Conservation (phyloP, 169 alveolate genomes). For the Perkinsus olseni region DNA sequence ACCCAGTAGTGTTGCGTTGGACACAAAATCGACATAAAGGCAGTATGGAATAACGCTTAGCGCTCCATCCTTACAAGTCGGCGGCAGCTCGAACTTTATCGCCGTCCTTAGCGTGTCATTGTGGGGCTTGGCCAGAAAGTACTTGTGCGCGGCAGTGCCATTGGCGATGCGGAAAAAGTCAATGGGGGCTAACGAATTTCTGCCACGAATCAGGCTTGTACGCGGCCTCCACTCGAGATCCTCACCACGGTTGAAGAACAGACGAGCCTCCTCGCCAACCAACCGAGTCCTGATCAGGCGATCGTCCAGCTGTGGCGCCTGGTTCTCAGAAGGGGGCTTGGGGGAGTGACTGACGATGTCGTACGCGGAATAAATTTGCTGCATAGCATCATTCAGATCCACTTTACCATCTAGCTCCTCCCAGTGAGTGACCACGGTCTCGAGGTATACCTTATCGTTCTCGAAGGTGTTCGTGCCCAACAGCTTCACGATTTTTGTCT, state of each 20-base stretch:
- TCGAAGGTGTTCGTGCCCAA: neutral
- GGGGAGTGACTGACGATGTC: neutral
- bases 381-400: neutral
- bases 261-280: neutral
- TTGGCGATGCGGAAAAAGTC: neutral
- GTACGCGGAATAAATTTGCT: neutral
- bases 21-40: neutral
- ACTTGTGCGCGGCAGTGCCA: neutral
- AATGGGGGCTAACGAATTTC: neutral
- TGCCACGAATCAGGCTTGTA: neutral
- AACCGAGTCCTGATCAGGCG: neutral
- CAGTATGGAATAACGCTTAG: neutral
- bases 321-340: neutral
- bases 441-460: neutral
- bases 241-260: neutral
- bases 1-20: neutral
- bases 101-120: too few species aligned
- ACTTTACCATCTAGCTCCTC: neutral
- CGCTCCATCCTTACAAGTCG: neutral
- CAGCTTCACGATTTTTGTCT: neutral
- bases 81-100: neutral
- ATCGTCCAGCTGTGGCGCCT: neutral
- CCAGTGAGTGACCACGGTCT: neutral
- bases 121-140: neutral
- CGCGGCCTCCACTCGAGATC: neutral